Conservation (phyloP, 208 protist species). For the Crithidia brevicula region DNA sequence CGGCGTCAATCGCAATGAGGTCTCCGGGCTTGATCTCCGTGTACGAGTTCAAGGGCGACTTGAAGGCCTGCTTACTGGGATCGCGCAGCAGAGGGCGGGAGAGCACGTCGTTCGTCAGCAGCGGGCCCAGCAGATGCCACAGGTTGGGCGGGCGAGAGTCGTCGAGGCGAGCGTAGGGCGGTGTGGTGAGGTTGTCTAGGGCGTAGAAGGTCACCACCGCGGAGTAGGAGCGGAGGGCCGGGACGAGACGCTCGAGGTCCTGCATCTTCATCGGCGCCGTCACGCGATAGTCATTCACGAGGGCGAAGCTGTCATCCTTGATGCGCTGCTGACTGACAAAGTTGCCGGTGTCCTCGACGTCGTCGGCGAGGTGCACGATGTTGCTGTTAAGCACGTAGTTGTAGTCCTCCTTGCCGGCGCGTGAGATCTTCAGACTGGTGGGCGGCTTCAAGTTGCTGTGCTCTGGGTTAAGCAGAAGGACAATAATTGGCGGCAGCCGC, state of each 20-base stretch:
- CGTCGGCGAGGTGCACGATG: conserved; percentile 89
- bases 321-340: conserved; percentile 91
- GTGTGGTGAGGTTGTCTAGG: conserved; percentile 68
- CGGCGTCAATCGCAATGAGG: conserved; percentile 87
- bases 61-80: conserved; percentile 61
- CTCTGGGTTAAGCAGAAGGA: conserved; percentile 90
- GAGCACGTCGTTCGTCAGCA: conserved; percentile 84
- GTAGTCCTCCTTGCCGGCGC: conserved; percentile 80
- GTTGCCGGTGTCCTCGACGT: conserved; percentile 85
- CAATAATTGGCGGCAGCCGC: conserved; percentile 87
- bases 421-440: conserved; percentile 82
- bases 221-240: conserved; percentile 77
- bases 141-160: conserved; percentile 77
- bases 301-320: conserved; percentile 77
- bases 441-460: conserved; percentile 87
- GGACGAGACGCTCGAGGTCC: conserved; percentile 77
- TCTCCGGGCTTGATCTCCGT: conserved; percentile 76
- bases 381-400: conserved; percentile 91
- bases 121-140: conserved; percentile 77
- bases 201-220: conserved; percentile 87
- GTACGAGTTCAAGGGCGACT: conserved; percentile 69
- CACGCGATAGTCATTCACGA: conserved; percentile 91
- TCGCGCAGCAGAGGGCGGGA: conserved; percentile 68
- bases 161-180: conserved; percentile 65
- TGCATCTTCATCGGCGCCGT: conserved; percentile 73